These are phyloP conservation scores for Lentinula sp. DNA, from an alignment of 768 basidiomycete genomes.

Conservation along the genomic window DNA sequence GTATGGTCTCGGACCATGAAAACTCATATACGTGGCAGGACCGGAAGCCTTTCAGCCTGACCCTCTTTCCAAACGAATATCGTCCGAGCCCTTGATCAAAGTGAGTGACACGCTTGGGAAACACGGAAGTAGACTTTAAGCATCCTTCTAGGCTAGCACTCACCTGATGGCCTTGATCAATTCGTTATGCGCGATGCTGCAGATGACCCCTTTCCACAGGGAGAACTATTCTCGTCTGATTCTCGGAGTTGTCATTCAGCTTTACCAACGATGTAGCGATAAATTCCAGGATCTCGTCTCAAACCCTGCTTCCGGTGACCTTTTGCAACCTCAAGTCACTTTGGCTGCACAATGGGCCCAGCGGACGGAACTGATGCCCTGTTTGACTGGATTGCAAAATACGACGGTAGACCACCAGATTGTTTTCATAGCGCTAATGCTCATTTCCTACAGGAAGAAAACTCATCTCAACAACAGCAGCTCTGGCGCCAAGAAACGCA, in stretches of 20 bases:
- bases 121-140: background rate
- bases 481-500: conserved; percentile 75
- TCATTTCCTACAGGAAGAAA: conserved; percentile 28
- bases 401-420: conserved; percentile 37
- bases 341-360: conserved; percentile 82
- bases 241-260: conserved; percentile 89
- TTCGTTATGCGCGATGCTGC: conserved; percentile 86
- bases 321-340: conserved; percentile 41
- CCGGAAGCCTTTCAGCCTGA: conserved; percentile 88
- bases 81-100: conserved; percentile 72
- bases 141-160: conserved; percentile 59
- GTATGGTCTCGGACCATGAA: background rate
- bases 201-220: conserved; percentile 87
- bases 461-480: conserved; percentile 38
- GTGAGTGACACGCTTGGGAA: conserved; percentile 27
- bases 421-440: background rate
- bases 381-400: conserved; percentile 59
- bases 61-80: conserved; percentile 55
- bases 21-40: conserved; percentile 32
- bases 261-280: conserved; percentile 91
- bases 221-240: conserved; percentile 95
- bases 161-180: conserved; percentile 87
- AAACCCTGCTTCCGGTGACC: conserved; percentile 21
- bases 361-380: conserved; percentile 67
- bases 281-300: conserved; percentile 74